A percentile compares a stretch with the other conserved stretches of the same genome.
Conservation (phyloP, 768 basidiomycete species). For the Tulasnella sp. region DNA sequence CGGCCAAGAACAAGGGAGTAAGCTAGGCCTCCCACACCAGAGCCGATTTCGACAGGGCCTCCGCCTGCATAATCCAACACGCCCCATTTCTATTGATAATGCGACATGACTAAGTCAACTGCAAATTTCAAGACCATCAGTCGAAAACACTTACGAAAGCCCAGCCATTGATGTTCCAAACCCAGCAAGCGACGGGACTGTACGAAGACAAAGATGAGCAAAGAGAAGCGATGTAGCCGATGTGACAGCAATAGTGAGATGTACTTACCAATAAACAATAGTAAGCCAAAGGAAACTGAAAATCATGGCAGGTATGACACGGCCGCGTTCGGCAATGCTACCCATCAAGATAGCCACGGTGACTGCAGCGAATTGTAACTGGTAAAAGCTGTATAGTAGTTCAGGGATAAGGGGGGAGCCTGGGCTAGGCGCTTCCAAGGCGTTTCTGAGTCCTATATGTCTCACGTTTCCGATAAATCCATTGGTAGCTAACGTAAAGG, state of each 20-base stretch:
- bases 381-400: slow-evolving; percentile 73
- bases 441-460: slow-evolving; percentile 66
- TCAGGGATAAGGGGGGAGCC: slow-evolving; percentile 73
- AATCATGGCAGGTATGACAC: slow-evolving; percentile 67
- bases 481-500: slow-evolving; percentile 31
- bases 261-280: slow-evolving; percentile 78
- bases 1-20: slow-evolving; percentile 80
- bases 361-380: slow-evolving; percentile 76
- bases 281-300: slow-evolving; percentile 79
- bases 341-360: slow-evolving; percentile 51
- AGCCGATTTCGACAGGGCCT: slow-evolving; percentile 78
- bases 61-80: slow-evolving; percentile 83
- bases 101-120: not conserved
- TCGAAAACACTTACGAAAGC: slow-evolving; percentile 43
- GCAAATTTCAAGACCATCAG: not conserved
- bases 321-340: slow-evolving; percentile 72
- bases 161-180: slow-evolving; percentile 76
- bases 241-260: too few species aligned
- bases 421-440: slow-evolving; percentile 57
- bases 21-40: slow-evolving; percentile 73
- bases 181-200: slow-evolving; percentile 74
- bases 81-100: slow-evolving; percentile 32
- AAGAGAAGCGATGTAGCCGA: too few species aligned
- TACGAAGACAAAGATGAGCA: too few species aligned
- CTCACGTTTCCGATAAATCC: slow-evolving; percentile 68